phyloP scores from a whole-genome alignment of 495 filamentous ascomycete species.

The Penicillium atrosanguineum region DNA sequence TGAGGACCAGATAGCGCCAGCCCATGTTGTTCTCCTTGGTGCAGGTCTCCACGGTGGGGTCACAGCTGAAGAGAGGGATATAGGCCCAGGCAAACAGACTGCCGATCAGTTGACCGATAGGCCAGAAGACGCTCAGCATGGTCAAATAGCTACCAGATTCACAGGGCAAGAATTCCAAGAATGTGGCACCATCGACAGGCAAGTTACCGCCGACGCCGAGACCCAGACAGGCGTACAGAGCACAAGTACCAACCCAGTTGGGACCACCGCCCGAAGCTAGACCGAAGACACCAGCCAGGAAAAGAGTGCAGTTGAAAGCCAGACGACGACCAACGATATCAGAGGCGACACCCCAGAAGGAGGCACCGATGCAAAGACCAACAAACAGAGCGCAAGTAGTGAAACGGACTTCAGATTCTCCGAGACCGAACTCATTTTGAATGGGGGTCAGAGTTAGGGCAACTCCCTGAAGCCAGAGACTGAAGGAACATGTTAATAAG shows the following conservation, averaged over 20 bases:
- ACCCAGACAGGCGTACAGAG: slow-evolving; percentile 49
- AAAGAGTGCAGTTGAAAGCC: slow-evolving; percentile 58
- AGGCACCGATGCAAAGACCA: slow-evolving; percentile 57
- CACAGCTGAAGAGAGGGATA: slow-evolving; percentile 53
- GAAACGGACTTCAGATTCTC: slow-evolving; percentile 47
- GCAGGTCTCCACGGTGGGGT: slow-evolving; percentile 45
- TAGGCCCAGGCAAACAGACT: slow-evolving; percentile 57
- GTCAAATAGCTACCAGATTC: slow-evolving; percentile 53
- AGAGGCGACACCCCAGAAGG: slow-evolving; percentile 58
- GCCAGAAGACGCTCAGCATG: slow-evolving; percentile 60
- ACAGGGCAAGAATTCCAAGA: slow-evolving; percentile 58
- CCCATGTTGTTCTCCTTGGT: slow-evolving; percentile 66
- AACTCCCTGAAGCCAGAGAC: slow-evolving; percentile 53
- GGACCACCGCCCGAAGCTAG: slow-evolving; percentile 51
- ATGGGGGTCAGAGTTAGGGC: slow-evolving; percentile 54
- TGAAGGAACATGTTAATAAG: slow-evolving; percentile 21
- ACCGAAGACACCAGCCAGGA: slow-evolving; percentile 55
- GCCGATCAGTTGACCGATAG: slow-evolving; percentile 53
- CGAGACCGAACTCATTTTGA: slow-evolving; percentile 53
- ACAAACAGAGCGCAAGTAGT: slow-evolving; percentile 55
- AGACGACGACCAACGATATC: slow-evolving; percentile 57
- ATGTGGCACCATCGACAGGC: slow-evolving; percentile 56
- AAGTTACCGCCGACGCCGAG: slow-evolving; percentile 61
- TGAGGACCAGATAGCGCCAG: slow-evolving; percentile 75
- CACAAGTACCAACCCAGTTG: slow-evolving; percentile 50